Conservation (phyloP, 2,329 filamentous ascomycete species). For the Fusarium acutatum region DNA sequence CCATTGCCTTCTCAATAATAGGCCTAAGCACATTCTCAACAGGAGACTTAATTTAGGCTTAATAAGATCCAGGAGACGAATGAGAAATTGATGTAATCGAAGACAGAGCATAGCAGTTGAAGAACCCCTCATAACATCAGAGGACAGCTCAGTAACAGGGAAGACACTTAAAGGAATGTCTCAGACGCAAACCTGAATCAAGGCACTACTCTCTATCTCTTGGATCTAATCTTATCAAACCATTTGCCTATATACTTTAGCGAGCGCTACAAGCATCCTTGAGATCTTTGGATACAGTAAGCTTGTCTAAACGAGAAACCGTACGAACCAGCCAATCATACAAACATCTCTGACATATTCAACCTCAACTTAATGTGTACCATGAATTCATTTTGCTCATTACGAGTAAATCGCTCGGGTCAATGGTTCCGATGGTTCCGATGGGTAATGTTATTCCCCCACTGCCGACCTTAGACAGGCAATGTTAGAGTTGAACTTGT, state of each 20-base stretch:
- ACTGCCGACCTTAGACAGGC: not conserved
- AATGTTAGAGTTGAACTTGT: not conserved
- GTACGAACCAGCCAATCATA: constrained; percentile 1
- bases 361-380: not conserved
- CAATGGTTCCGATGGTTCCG: not conserved
- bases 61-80: not conserved
- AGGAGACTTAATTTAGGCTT: not conserved
- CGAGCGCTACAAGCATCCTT: not conserved
- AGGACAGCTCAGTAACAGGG: not conserved
- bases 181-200: not conserved
- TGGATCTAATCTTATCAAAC: not conserved
- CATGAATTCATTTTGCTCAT: not conserved
- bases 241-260: not conserved
- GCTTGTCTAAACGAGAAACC: not conserved
- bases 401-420: not conserved
- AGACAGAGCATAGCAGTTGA: not conserved
- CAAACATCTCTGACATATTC: not conserved
- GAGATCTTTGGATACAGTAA: not conserved
- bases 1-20: constrained; percentile 15
- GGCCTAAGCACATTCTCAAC: not conserved
- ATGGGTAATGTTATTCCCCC: not conserved
- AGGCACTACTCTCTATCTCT: not conserved
- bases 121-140: not conserved
- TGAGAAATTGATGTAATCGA: not conserved
- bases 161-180: not conserved